Percentiles rank a stretch among this genome's conserved stretches.
These are phyloP conservation scores for Cucurbita pepo DNA, from an alignment of 306 rosid species.

Conservation along the genomic window DNA sequence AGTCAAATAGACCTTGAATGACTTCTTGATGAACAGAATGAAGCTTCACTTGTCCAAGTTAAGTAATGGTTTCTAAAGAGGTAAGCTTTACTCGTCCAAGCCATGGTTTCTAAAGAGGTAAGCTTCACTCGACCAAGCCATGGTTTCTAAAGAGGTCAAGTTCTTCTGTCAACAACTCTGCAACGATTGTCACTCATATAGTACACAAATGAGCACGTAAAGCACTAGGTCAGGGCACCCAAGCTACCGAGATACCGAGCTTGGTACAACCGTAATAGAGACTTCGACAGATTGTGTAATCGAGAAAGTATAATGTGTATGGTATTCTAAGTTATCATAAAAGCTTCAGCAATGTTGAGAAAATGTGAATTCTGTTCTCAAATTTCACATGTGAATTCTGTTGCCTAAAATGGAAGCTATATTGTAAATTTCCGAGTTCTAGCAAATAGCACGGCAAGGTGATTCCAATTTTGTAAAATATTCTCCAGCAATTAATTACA, in stretches of 20 bases:
- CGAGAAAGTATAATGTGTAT: background rate
- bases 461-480: background rate
- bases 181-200: constrained; percentile 38
- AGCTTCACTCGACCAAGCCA: constrained; percentile 43
- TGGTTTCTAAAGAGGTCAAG: constrained; percentile 66
- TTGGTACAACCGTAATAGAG: constrained; percentile 11
- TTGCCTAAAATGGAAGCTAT: background rate
- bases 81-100: constrained; percentile 48
- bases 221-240: constrained; percentile 28
- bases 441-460: background rate
- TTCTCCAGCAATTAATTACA: background rate
- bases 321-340: background rate
- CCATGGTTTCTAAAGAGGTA: constrained; percentile 66
- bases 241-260: constrained; percentile 19
- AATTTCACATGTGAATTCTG: background rate
- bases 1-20: too few species aligned
- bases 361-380: background rate
- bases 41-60: constrained; percentile 68
- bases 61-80: constrained; percentile 62
- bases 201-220: constrained; percentile 46
- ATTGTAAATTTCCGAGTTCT: background rate
- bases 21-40: constrained; percentile 41
- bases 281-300: background rate
- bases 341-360: background rate
- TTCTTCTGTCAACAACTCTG: constrained; percentile 47